These are phyloP conservation scores for Gossypium thurberi DNA, from an alignment of 345 rosid species.

Conservation along the genomic window DNA sequence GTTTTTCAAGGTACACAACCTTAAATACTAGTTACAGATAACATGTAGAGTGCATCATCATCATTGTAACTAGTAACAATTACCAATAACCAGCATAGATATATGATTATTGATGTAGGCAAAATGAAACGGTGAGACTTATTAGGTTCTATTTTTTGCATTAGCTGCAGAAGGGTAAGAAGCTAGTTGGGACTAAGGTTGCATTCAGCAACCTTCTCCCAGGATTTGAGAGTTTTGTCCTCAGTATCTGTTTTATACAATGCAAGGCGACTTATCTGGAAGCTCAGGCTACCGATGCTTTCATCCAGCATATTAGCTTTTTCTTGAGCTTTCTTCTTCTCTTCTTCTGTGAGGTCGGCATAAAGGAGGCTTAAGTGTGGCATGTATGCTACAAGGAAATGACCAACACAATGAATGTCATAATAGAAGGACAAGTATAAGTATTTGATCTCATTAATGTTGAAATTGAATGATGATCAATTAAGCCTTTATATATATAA, in stretches of 20 bases:
- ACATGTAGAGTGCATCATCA: background rate
- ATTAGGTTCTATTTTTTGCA: background rate
- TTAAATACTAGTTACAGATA: background rate
- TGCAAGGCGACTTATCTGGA: conserved; percentile 6
- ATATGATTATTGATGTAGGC: background rate
- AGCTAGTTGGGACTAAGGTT: conserved; percentile 34
- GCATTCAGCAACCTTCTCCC: conserved; percentile 66
- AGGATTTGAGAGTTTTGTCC: conserved; percentile 59
- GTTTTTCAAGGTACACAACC: background rate
- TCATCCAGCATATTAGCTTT: conserved; percentile 48
- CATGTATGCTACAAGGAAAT: conserved; percentile 62
- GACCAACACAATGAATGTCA: conserved; percentile 1
- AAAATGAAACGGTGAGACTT: background rate
- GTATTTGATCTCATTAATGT: background rate
- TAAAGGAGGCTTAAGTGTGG: conserved; percentile 83
- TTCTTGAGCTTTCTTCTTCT: conserved; percentile 67
- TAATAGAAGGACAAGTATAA: background rate
- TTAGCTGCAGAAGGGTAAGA: background rate
- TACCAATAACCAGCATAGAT: background rate
- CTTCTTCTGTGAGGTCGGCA: conserved; percentile 62
- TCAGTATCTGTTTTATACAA: conserved; percentile 39
- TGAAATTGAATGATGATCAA: background rate
- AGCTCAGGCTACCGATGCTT: conserved; percentile 39
- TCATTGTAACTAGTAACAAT: background rate
- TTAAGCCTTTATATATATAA: background rate